A percentile compares a stretch with the other conserved stretches of the same genome.
phyloP scores from a whole-genome alignment of 2,329 filamentous ascomycete genomes.

The Fusarium anthophilum region DNA sequence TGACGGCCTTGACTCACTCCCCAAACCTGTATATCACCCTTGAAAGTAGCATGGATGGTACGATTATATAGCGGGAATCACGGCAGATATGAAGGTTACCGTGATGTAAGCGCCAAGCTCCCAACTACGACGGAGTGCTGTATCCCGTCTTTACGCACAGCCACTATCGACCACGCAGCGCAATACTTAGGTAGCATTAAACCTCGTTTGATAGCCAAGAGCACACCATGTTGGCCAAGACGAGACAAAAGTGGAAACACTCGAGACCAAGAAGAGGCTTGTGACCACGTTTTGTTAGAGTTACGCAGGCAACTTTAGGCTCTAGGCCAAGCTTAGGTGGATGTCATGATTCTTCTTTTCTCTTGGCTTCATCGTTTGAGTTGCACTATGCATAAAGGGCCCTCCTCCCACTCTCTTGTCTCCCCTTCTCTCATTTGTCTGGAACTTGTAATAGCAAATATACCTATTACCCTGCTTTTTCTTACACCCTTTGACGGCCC shows the following conservation, averaged over 20 bases:
- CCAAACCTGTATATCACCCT: background rate
- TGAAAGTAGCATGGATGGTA: background rate
- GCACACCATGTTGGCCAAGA: constrained; percentile 1
- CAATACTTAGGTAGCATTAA: background rate
- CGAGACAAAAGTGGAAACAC: constrained; percentile 25
- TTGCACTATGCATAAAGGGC: constrained; percentile 16
- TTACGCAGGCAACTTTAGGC: constrained; percentile 16
- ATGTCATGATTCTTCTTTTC: constrained; percentile 5
- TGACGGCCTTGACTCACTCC: constrained; percentile 1
- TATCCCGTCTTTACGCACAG: constrained; percentile 8
- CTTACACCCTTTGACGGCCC: background rate
- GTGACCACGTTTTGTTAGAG: constrained; percentile 16
- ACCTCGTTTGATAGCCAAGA: constrained; percentile 24
- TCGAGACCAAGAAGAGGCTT: background rate
- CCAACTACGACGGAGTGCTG: background rate
- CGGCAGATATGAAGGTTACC: background rate
- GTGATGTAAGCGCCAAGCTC: constrained; percentile 31
- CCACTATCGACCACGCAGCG: constrained; percentile 4
- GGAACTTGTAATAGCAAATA: background rate
- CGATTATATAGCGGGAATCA: background rate
- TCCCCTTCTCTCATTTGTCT: background rate
- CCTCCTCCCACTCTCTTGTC: constrained; percentile 17
- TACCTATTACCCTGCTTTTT: constrained; percentile 5
- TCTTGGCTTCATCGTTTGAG: constrained; percentile 5
- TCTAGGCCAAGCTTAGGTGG: constrained; percentile 16